A percentile compares a stretch with the other conserved stretches of the same genome.
Evolutionary conservation across 73 alveolate genomes (phyloP).

Genomic region (Paraurostyla sp.): DNA sequence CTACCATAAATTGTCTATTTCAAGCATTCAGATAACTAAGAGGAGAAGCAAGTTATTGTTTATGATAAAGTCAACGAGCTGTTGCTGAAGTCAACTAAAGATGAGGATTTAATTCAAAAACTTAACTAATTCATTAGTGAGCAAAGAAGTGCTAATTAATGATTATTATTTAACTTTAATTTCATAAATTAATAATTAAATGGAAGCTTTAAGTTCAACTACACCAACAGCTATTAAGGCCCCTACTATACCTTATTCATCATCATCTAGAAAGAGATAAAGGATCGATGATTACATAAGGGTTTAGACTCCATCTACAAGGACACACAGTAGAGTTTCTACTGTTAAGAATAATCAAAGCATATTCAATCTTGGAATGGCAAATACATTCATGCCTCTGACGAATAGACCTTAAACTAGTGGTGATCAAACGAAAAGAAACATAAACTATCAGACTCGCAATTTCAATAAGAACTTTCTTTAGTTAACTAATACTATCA

Average conservation of each 20-base stretch:
- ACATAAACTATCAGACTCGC: background rate
- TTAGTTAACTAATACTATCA: background rate
- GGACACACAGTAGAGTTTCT: background rate
- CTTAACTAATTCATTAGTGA: background rate
- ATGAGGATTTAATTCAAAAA: background rate
- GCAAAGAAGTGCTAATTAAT: background rate
- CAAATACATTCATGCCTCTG: background rate
- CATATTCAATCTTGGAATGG: no score
- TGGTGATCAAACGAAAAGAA: no score
- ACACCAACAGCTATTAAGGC: background rate
- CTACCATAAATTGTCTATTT: constrained; percentile 33
- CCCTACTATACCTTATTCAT: background rate
- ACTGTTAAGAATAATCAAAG: background rate
- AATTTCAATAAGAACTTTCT: no score
- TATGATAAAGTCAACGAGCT: background rate
- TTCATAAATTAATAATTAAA: background rate
- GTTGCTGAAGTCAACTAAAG: background rate
- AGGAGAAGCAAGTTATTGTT: constrained; percentile 17
- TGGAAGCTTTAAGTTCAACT: background rate
- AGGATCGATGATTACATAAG: constrained; percentile 28
- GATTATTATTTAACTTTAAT: background rate
- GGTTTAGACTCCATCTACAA: background rate
- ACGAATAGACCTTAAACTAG: background rate
- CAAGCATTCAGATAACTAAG: constrained; percentile 4
- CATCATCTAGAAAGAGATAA: background rate